Conservation (phyloP, 257 asterid genomes). For the Haberlea rhodopensis region DNA sequence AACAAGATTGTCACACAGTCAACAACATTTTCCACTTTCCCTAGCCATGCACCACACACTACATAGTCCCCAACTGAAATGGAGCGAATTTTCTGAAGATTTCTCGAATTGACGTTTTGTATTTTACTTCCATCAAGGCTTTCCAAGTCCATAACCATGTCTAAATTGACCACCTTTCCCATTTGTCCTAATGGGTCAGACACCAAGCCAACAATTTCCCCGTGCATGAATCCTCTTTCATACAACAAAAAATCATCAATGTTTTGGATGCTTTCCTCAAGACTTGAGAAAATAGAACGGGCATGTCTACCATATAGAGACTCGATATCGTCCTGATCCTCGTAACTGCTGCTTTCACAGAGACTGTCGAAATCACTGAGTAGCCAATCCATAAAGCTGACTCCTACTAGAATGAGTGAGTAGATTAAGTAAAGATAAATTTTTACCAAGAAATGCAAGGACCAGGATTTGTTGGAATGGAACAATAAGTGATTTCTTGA, state of each 20-base stretch:
- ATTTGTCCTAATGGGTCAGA: conserved; percentile 66
- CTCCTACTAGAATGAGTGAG: conserved; percentile 24
- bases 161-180: conserved; percentile 71
- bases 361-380: conserved; percentile 65
- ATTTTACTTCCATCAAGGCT: conserved; percentile 54
- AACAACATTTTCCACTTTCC: conserved; percentile 68
- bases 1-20: conserved; percentile 58
- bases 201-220: conserved; percentile 65
- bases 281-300: conserved; percentile 65
- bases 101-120: conserved; percentile 38
- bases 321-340: conserved; percentile 77
- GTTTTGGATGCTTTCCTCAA: conserved; percentile 69
- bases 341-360: conserved; percentile 79
- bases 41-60: conserved; percentile 75
- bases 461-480: neutral
- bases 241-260: conserved; percentile 87
- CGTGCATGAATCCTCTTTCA: conserved; percentile 61
- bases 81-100: conserved; percentile 54
- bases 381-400: conserved; percentile 56
- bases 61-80: conserved; percentile 67
- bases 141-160: conserved; percentile 68
- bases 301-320: conserved; percentile 74
- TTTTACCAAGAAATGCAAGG: neutral
- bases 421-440: conserved; percentile 18
- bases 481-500: neutral